phyloP scores from a whole-genome alignment of 768 basidiomycete species.

The Clitopilus hobsonii region DNA sequence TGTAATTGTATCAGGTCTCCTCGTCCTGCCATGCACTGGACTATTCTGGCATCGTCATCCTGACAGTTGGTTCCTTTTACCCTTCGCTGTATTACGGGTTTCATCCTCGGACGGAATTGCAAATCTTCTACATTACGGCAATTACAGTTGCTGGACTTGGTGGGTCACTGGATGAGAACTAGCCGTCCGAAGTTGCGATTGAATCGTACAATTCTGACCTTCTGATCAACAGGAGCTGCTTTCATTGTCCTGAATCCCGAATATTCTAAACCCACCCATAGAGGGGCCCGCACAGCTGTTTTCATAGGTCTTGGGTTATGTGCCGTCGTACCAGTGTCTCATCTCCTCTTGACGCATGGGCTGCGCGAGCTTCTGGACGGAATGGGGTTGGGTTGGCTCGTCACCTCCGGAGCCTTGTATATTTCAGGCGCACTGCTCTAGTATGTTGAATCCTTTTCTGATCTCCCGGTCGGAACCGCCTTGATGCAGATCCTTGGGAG shows the following conservation, averaged over 20 bases:
- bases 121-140: constrained; percentile 47
- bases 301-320: constrained; percentile 78
- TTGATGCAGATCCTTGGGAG: constrained; percentile 13
- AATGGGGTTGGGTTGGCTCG: constrained; percentile 70
- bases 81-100: constrained; percentile 78
- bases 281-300: constrained; percentile 70
- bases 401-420: constrained; percentile 69
- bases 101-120: constrained; percentile 55
- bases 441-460: constrained; percentile 42
- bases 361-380: constrained; percentile 45
- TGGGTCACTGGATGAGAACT: constrained; percentile 27
- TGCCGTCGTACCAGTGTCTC: constrained; percentile 63
- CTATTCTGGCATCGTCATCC: constrained; percentile 77
- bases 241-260: constrained; percentile 76
- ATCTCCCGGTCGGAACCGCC: constrained; percentile 12
- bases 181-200: constrained; percentile 6
- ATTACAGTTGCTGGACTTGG: constrained; percentile 55
- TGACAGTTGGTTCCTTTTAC: constrained; percentile 76
- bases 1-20: constrained; percentile 40
- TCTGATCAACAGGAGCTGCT: constrained; percentile 44
- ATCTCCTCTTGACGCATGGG: constrained; percentile 59
- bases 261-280: constrained; percentile 70
- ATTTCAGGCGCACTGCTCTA: constrained; percentile 78
- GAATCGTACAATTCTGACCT: constrained; percentile 1
- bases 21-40: constrained; percentile 61